phyloP scores from a whole-genome alignment of 495 filamentous ascomycete genomes.

The Hypoxylon rickii region DNA sequence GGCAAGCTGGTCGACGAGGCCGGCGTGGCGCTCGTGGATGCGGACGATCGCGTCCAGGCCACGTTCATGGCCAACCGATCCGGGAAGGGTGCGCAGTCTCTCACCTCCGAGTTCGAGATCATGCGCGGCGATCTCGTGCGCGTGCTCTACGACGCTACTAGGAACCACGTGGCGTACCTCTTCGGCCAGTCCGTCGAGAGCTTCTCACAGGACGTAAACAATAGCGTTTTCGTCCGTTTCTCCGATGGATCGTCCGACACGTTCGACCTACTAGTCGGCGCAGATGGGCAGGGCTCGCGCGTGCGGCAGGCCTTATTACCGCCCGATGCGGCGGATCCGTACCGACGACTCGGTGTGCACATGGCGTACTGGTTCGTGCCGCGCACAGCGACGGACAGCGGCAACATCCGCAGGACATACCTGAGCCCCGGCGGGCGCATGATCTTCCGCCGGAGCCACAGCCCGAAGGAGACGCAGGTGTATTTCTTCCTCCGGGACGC shows the following conservation, averaged over 20 bases:
- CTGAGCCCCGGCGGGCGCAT: slow-evolving; percentile 34
- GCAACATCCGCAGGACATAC: slow-evolving; percentile 29
- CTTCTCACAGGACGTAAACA: slow-evolving; percentile 26
- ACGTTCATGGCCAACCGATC: slow-evolving; percentile 47
- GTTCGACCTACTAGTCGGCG: slow-evolving; percentile 54
- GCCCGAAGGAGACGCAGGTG: slow-evolving; percentile 40
- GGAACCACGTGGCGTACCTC: slow-evolving; percentile 49
- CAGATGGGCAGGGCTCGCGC: slow-evolving; percentile 51
- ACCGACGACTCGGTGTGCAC: slow-evolving; percentile 21
- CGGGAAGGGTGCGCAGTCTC: slow-evolving; percentile 47
- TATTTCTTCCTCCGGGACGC: slow-evolving; percentile 40
- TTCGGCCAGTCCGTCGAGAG: slow-evolving; percentile 45
- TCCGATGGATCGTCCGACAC: slow-evolving; percentile 36
- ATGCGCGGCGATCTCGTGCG: slow-evolving; percentile 56
- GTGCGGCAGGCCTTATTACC: slow-evolving; percentile 44
- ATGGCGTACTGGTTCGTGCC: slow-evolving; percentile 33
- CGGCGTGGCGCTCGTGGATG: slow-evolving; percentile 51
- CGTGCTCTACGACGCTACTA: slow-evolving; percentile 52
- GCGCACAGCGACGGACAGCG: slow-evolving; percentile 5
- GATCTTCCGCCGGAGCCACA: slow-evolving; percentile 45
- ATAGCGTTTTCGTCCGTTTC: slow-evolving; percentile 27
- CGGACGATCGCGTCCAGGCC: slow-evolving; percentile 41
- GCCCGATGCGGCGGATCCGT: slow-evolving; percentile 24
- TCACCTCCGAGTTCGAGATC: slow-evolving; percentile 62
- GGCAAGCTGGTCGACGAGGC: slow-evolving; percentile 44